Evolutionary conservation across 1,139 yeast genomes (phyloP), one percentile per base, ranked within the genome.

Genomic region (Kurtzmaniella quercitrusa): DNA sequence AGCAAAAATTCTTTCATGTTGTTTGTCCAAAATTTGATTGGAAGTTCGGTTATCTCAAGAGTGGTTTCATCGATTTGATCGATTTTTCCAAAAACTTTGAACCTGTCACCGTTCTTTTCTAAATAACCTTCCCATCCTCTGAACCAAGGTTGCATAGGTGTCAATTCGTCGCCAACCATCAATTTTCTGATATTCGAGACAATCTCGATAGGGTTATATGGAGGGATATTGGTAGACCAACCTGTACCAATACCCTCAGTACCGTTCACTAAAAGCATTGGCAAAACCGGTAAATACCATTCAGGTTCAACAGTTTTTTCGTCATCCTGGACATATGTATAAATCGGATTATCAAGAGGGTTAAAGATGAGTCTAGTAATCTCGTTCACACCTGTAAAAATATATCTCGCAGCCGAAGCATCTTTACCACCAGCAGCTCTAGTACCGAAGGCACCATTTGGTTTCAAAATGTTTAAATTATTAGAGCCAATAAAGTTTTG

Each of bases 211-310:
- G 99, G 99, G 59, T 93, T 89, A 63, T 78, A 93, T 37, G 87
- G 81, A 2, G 98, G 99, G 50, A 94, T 85, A 48, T 80, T 82
- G 1, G 98, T 89, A 48, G 96, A 88, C 98, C 98, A 94, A 53
- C 98, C 99, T 40, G 98, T 91, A 51, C 99, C 99, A 62, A 94
- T 94, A 67, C 99, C 99, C 65, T 94, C 98, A 8, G 94, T 76
- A 45, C 99, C 99, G 60, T 94, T 94, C 6, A 94, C 96, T 48
- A 94, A 72, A 26, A 93, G 61, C 89, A 89, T 88, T 3, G 99
- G 99, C 40, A 94, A 56, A 19, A 94, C 82, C 1, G 99, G 99
- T 32, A 88, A 71, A 60, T 89, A 94, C 93, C 95, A 88, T 56
- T 88, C 91, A 0, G 99, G 99, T 60, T 94, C 98, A 18, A 93